Conservation (phyloP, 352 stramenopile species). For the Phytophthora citrophthora region DNA sequence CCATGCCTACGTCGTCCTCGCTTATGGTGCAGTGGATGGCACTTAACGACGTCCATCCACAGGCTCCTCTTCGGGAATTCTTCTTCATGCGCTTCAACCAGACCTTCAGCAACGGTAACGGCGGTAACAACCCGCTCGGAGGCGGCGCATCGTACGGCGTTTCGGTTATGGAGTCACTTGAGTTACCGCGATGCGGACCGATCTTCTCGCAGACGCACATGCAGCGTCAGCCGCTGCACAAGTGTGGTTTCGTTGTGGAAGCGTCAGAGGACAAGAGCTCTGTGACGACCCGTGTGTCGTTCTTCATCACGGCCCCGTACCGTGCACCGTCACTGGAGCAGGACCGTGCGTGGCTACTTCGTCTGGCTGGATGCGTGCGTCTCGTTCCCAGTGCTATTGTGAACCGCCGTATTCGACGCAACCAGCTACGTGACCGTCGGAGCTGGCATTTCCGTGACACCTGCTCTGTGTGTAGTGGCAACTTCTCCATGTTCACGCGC, state of each 20-base stretch:
- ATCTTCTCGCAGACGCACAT: constrained; percentile 61
- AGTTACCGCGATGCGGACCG: constrained; percentile 57
- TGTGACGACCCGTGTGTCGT: constrained; percentile 72
- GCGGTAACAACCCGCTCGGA: constrained; percentile 30
- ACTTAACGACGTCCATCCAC: constrained; percentile 60
- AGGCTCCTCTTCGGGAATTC: constrained; percentile 73
- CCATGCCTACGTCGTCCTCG: constrained; percentile 32
- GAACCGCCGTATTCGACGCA: constrained; percentile 70
- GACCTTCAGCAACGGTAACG: constrained; percentile 49
- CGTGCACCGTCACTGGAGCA: constrained; percentile 43
- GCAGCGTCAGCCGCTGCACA: constrained; percentile 48
- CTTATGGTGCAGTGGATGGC: constrained; percentile 76
- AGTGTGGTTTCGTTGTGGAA: constrained; percentile 83
- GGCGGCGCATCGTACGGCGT: constrained; percentile 63
- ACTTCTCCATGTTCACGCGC: constrained; percentile 73
- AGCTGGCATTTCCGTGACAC: constrained; percentile 62
- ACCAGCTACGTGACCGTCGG: constrained; percentile 65
- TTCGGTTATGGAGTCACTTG: constrained; percentile 71
- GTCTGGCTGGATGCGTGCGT: constrained; percentile 57
- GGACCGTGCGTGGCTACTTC: constrained; percentile 65
- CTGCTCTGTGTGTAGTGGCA: constrained; percentile 68
- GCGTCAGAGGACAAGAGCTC: constrained; percentile 61
- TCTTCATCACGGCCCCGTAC: constrained; percentile 68
- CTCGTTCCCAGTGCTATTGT: constrained; percentile 73
- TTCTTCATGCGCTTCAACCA: constrained; percentile 86